phyloP scores from a whole-genome alignment of 2,329 filamentous ascomycete species.

The Helicocarpus griseus region DNA sequence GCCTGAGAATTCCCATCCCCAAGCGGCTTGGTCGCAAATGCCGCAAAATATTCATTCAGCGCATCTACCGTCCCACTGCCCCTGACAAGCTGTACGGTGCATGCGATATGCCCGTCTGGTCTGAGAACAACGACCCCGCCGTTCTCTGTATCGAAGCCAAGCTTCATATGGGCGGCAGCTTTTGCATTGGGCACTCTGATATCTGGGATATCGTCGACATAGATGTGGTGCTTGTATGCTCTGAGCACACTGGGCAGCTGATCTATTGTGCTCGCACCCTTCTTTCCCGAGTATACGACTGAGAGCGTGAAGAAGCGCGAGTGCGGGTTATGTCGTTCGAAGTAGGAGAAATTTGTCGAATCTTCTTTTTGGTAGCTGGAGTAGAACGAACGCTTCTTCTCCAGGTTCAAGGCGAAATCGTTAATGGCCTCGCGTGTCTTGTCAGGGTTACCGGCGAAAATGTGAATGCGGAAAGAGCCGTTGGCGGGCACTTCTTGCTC shows the following conservation, averaged over 20 bases:
- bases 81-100: conserved; percentile 63
- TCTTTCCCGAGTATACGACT: conserved; percentile 60
- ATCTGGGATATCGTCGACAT: conserved; percentile 76
- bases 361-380: conserved; percentile 54
- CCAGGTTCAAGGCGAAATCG: conserved; percentile 59
- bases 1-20: conserved; percentile 17
- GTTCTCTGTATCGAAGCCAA: conserved; percentile 63
- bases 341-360: conserved; percentile 54
- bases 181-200: conserved; percentile 57
- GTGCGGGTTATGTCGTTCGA: conserved; percentile 78
- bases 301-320: conserved; percentile 71
- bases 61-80: conserved; percentile 71
- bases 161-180: conserved; percentile 74
- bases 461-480: conserved; percentile 74
- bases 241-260: conserved; percentile 62
- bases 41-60: conserved; percentile 70
- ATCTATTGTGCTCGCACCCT: conserved; percentile 62
- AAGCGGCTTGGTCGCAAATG: conserved; percentile 55
- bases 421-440: conserved; percentile 53
- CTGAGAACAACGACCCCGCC: conserved; percentile 76
- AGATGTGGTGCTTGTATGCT: conserved; percentile 72
- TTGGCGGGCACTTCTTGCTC: conserved; percentile 86
- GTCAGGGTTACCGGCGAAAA: conserved; percentile 65
- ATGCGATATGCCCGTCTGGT: conserved; percentile 78
- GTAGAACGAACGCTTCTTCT: conserved; percentile 63